Percentiles rank a stretch among this genome's conserved stretches.
Conservation (phyloP, 2,329 filamentous ascomycete species). For the Paracorniculantispora psalliotae region DNA sequence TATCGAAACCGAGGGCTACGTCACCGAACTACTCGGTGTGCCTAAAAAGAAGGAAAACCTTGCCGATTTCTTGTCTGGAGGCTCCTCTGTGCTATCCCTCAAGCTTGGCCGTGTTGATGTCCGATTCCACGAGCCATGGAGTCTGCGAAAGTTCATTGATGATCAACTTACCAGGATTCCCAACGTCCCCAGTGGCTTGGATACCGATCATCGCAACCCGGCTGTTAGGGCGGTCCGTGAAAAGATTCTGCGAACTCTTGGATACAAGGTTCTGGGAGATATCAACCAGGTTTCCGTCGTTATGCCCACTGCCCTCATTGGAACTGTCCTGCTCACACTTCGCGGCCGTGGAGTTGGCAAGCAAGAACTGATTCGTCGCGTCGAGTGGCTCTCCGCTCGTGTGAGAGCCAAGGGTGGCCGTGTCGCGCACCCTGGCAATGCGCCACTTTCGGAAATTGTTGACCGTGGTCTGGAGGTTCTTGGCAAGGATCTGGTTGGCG, state of each 20-base stretch:
- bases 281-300: constrained; percentile 96
- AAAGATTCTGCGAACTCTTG: constrained; percentile 76
- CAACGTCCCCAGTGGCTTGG: constrained; percentile 34
- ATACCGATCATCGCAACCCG: constrained; percentile 42
- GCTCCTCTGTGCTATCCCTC: constrained; percentile 80
- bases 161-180: constrained; percentile 62
- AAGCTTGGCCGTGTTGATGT: constrained; percentile 91
- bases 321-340: constrained; percentile 85
- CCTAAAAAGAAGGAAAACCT: constrained; percentile 96
- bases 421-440: constrained; percentile 86
- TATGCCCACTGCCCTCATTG: constrained; percentile 95
- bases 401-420: constrained; percentile 83
- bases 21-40: constrained; percentile 85
- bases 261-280: constrained; percentile 86
- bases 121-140: constrained; percentile 95
- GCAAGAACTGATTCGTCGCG: constrained; percentile 74
- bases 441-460: constrained; percentile 74
- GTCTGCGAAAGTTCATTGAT: constrained; percentile 72
- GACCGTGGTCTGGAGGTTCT: constrained; percentile 88
- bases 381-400: constrained; percentile 83
- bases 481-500: constrained; percentile 80
- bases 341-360: constrained; percentile 89
- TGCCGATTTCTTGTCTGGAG: constrained; percentile 77
- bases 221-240: constrained; percentile 54
- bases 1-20: constrained; percentile 95